Evolutionary conservation across 2,329 filamentous ascomycete genomes (phyloP).

Genomic region (Sporothrix protearum): DNA sequence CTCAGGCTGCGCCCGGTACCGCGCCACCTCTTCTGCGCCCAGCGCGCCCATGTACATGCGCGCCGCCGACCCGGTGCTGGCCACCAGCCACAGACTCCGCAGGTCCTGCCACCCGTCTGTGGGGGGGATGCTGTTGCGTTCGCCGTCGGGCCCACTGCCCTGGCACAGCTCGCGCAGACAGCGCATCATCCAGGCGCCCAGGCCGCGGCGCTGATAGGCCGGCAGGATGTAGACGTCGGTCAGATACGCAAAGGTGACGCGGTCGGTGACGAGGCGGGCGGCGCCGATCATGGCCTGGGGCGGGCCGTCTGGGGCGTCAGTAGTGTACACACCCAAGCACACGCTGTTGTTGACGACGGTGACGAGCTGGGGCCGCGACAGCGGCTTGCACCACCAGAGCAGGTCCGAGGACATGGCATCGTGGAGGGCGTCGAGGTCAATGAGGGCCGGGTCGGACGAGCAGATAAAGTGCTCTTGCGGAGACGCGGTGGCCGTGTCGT

Average conservation of each 20-base stretch:
- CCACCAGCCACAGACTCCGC: constrained; percentile 56
- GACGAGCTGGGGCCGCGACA: constrained; percentile 46
- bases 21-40: constrained; percentile 37
- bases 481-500: neutral
- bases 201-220: constrained; percentile 57
- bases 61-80: constrained; percentile 35
- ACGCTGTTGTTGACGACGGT: constrained; percentile 56
- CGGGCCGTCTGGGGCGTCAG: neutral
- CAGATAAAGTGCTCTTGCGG: constrained; percentile 48
- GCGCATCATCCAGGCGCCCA: constrained; percentile 63
- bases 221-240: constrained; percentile 65
- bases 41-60: constrained; percentile 49
- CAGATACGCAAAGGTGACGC: constrained; percentile 64
- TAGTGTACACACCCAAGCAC: constrained; percentile 55
- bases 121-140: neutral
- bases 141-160: constrained; percentile 33
- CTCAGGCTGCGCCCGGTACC: constrained; percentile 24
- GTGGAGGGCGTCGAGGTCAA: constrained; percentile 55
- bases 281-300: constrained; percentile 47
- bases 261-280: constrained; percentile 65
- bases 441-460: constrained; percentile 56
- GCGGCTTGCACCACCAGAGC: constrained; percentile 53
- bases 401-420: constrained; percentile 47
- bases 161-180: constrained; percentile 55
- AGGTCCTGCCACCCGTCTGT: constrained; percentile 36